These are phyloP conservation scores for Beauveria australis DNA, from an alignment of 2,329 filamentous ascomycete species.

Conservation along the genomic window DNA sequence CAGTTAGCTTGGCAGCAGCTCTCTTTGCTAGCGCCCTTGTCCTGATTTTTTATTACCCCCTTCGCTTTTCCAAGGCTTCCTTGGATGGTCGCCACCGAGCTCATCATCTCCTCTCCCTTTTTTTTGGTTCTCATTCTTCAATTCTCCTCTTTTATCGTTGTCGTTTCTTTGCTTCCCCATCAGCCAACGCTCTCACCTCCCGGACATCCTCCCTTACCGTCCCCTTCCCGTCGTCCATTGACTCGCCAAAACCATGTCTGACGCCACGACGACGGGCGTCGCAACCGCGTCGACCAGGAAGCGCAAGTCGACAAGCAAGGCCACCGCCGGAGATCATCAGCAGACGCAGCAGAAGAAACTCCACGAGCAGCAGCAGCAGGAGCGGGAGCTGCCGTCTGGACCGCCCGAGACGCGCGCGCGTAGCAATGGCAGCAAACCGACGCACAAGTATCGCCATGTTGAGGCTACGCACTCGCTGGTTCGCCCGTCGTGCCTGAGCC, in stretches of 20 bases:
- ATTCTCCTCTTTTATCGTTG: not conserved
- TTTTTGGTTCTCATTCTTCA: not conserved
- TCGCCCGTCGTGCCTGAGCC: conserved; percentile 74
- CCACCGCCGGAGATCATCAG: not conserved
- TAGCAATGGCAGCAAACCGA: conserved; percentile 9
- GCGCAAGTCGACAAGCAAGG: conserved; percentile 11
- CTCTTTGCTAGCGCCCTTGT: not conserved
- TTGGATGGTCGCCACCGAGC: not conserved
- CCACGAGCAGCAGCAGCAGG: conserved; percentile 16
- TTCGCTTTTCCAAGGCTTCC: not conserved
- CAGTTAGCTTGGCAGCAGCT: not conserved
- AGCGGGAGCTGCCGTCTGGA: conserved; percentile 16
- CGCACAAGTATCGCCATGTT: conserved; percentile 80
- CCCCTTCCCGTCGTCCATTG: not conserved
- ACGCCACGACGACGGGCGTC: conserved; percentile 28
- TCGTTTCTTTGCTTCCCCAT: not conserved
- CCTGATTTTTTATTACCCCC: not conserved
- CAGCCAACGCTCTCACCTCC: too few relatives aligned
- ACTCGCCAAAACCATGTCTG: conserved; percentile 20
- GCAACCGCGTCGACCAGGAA: conserved; percentile 16
- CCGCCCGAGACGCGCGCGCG: conserved; percentile 15
- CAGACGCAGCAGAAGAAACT: conserved; percentile 13
- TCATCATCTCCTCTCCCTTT: not conserved
- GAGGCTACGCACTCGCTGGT: conserved; percentile 71
- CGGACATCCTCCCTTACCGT: too few relatives aligned